Evolutionary conservation across 2,329 filamentous ascomycete species (phyloP), one percentile per base, ranked within the genome.

Genomic region (Cercospora brassicicola): DNA sequence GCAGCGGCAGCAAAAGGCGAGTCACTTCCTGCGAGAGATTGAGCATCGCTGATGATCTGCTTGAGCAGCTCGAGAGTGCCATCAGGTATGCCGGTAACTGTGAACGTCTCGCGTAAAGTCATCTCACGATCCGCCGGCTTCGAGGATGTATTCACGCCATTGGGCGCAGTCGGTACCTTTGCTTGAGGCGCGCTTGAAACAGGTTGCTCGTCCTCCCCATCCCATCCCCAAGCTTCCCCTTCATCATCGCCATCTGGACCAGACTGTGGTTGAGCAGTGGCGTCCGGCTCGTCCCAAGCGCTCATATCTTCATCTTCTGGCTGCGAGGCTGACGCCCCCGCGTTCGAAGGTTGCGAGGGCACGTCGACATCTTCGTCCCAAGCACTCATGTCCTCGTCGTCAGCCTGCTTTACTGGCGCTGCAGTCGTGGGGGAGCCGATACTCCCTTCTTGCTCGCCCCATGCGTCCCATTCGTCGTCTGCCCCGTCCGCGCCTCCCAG

Each of bases 151-250:
- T 77, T 70, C 3, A 76, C 67, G 26, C 73, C 73, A 59, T 79
- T 80, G 13, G 70, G 77, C 18, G 45, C 30, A 26, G 60, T 31
- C 9, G 67, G 48, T 31, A 56, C 42, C 45, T 60, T 51, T 8
- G 48, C 79, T 75, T 60, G 81, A 33, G 68, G 72, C 9, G 55
- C 56, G 20, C 59, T 66, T 39, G 73, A 26, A 15, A 68, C 66
- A 39, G 67, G 63, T 6, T 56, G 75, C n/a, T 82, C 80, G 28
- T 82, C 80, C 6, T 91, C 91, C 42, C 93, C 93, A 23, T 88
- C 91, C 92, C 93, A 96, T 2, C 91, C 93, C 91, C 93, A 96
- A 28, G 92, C 91, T 69, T 92, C 93, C 91, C 93, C 96, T 31
- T 92, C 91, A 69, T 92, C 91, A 13, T 78, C 79, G 45, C 82